phyloP scores from a whole-genome alignment of 495 filamentous ascomycete species.

The Podospora pseudocomata region DNA sequence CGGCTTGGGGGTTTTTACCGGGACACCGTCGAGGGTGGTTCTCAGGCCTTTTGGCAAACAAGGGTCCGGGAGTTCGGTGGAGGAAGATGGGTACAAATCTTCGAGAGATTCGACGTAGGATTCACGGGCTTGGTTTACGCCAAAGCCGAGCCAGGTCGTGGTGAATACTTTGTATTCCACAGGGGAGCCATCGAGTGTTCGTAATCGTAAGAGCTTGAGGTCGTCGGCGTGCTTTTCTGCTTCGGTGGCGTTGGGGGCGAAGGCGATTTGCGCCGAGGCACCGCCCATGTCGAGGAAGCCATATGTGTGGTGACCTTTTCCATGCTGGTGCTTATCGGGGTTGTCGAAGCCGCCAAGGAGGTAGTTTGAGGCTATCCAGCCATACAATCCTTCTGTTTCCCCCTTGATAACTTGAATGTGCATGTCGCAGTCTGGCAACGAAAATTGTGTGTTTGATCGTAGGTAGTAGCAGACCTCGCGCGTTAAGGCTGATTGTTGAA shows the following conservation, averaged over 20 bases:
- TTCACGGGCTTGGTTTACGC: conserved; percentile 82
- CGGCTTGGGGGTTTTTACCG: conserved; percentile 30
- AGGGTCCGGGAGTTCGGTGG: conserved; percentile 78
- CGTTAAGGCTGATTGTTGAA: conserved; percentile 67
- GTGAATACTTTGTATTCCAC: conserved; percentile 87
- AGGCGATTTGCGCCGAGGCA: conserved; percentile 95
- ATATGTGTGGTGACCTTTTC: conserved; percentile 91
- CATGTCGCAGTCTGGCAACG: conserved; percentile 80
- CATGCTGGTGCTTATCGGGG: conserved; percentile 65
- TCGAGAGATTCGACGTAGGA: conserved; percentile 73
- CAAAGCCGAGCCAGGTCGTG: conserved; percentile 94
- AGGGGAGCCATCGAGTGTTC: conserved; percentile 70
- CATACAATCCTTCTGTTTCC: conserved; percentile 96
- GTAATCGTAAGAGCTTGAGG: conserved; percentile 77
- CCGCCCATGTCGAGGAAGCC: conserved; percentile 99
- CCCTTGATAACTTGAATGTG: conserved; percentile 95
- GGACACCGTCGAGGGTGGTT: conserved; percentile 60
- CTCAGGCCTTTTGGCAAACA: conserved; percentile 79
- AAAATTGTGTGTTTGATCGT: conserved; percentile 71
- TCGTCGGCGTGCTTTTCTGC: conserved; percentile 86
- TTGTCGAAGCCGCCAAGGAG: conserved; percentile 87
- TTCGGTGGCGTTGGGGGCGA: conserved; percentile 91
- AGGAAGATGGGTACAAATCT: conserved; percentile 51
- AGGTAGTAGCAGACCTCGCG: conserved; percentile 81
- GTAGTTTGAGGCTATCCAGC: conserved; percentile 99